phyloP scores from a whole-genome alignment of 106 monocot species.

The Dioscorea zingiberensis region DNA sequence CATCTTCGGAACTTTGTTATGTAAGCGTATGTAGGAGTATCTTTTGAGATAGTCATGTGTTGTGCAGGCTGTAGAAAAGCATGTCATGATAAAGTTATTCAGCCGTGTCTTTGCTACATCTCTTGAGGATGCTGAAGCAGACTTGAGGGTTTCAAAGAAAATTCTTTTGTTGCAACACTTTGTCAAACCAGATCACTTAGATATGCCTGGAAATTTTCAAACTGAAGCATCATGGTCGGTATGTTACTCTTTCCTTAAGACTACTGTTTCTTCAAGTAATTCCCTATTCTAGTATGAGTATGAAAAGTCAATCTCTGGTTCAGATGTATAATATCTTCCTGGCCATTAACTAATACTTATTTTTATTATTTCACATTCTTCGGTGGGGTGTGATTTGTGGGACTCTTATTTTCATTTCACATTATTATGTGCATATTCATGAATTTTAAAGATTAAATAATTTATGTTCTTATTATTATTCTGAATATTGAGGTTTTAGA shows the following conservation, averaged over 20 bases:
- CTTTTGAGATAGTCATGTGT: neutral
- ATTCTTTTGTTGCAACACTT: slow-evolving; percentile 44
- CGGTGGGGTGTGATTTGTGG: too few relatives aligned
- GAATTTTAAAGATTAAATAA: too few relatives aligned
- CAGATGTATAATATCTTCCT: too few relatives aligned
- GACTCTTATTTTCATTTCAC: too few relatives aligned
- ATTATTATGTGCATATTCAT: too few relatives aligned
- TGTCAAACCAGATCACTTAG: slow-evolving; percentile 48
- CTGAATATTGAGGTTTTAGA: too few relatives aligned
- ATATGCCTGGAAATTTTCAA: slow-evolving; percentile 23
- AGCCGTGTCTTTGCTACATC: slow-evolving; percentile 32
- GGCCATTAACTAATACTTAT: too few relatives aligned
- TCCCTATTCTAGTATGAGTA: too few relatives aligned
- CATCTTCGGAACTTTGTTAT: neutral
- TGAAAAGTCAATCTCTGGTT: too few relatives aligned
- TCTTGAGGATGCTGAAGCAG: slow-evolving; percentile 23
- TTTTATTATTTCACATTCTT: too few relatives aligned
- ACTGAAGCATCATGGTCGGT: slow-evolving; percentile 51
- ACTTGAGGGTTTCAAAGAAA: slow-evolving; percentile 37
- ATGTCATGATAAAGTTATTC: slow-evolving; percentile 51
- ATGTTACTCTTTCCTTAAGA: neutral
- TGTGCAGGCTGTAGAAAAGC: slow-evolving; percentile 42
- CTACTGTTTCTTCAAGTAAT: too few relatives aligned
- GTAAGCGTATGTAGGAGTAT: neutral
- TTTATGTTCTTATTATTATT: too few relatives aligned